Percentiles rank a stretch among this genome's conserved stretches.
Evolutionary conservation across 148 eudicot species (phyloP).

Genomic region (Polygonum aviculare): DNA sequence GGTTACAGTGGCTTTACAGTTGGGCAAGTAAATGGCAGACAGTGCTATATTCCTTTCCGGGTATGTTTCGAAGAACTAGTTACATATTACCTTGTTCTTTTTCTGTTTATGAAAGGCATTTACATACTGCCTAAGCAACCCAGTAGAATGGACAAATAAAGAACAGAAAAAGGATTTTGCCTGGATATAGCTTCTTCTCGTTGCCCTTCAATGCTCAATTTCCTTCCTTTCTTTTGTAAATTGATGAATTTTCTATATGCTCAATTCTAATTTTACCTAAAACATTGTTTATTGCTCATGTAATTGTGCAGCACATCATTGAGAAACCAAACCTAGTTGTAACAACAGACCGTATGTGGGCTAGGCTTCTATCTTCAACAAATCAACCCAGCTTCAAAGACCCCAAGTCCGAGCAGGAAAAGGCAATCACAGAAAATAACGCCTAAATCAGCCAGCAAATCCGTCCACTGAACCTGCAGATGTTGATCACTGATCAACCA

Average conservation of each 20-base stretch:
- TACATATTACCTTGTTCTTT: neutral
- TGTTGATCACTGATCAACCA: slow-evolving; percentile 1
- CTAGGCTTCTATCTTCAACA: slow-evolving; percentile 9
- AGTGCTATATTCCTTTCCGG: slow-evolving; percentile 7
- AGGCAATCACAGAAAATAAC: neutral
- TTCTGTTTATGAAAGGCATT: neutral
- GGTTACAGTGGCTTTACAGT: slow-evolving; percentile 12
- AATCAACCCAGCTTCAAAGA: slow-evolving; percentile 12
- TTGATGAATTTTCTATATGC: no score
- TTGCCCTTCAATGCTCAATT: neutral
- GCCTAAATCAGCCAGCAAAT: neutral
- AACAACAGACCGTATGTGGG: slow-evolving; percentile 11
- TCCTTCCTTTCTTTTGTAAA: neutral
- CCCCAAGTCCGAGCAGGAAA: neutral
- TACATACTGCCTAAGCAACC: neutral
- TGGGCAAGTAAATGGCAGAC: slow-evolving; percentile 10
- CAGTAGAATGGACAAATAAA: neutral
- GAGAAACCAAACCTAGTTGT: slow-evolving; percentile 1
- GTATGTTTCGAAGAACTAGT: no score
- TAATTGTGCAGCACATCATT: slow-evolving; percentile 8
- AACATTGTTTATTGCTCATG: neutral
- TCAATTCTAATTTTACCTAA: no score
- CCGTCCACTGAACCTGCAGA: neutral
- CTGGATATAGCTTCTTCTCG: neutral
- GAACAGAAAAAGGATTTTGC: neutral